phyloP scores from a whole-genome alignment of 805 yeast species.

The Wickerhamiella dianesei region DNA sequence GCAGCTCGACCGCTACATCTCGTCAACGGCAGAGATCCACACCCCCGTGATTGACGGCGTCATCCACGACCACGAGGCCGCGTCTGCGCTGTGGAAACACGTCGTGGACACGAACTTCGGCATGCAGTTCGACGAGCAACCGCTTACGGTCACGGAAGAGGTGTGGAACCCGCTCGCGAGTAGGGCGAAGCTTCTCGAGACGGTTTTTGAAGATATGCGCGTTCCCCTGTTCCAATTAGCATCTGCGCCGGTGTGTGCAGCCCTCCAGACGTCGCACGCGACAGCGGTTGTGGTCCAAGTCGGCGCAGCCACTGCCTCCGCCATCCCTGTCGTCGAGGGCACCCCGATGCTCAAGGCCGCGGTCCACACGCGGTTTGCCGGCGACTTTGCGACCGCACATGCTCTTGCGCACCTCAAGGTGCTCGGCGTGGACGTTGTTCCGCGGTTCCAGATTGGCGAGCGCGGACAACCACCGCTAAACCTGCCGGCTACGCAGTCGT shows the following conservation, averaged over 20 bases:
- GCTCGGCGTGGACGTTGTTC: constrained; percentile 24
- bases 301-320: constrained; percentile 66
- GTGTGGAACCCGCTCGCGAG: constrained; percentile 64
- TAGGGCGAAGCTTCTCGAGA: constrained; percentile 56
- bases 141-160: constrained; percentile 73
- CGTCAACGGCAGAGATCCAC: constrained; percentile 15
- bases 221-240: constrained; percentile 75
- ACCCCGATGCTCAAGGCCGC: constrained; percentile 30
- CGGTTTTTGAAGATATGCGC: constrained; percentile 50
- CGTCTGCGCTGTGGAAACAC: constrained; percentile 56
- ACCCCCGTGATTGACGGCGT: constrained; percentile 21
- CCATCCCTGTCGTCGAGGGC: constrained; percentile 33
- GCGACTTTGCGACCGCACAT: constrained; percentile 67
- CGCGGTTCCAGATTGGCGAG: constrained; percentile 27
- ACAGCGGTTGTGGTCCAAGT: constrained; percentile 75
- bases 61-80: constrained; percentile 67
- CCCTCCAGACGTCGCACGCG: constrained; percentile 79
- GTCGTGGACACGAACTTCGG: constrained; percentile 38
- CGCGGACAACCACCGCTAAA: constrained; percentile 17
- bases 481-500: constrained; percentile 23
- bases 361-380: constrained; percentile 61
- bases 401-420: constrained; percentile 35
- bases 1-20: constrained; percentile 9
- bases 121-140: constrained; percentile 53
- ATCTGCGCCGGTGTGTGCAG: constrained; percentile 69